Percentiles rank a stretch among this genome's conserved stretches.
Evolutionary conservation across 306 rosid genomes (phyloP).

Genomic region (Alnus rubra): DNA sequence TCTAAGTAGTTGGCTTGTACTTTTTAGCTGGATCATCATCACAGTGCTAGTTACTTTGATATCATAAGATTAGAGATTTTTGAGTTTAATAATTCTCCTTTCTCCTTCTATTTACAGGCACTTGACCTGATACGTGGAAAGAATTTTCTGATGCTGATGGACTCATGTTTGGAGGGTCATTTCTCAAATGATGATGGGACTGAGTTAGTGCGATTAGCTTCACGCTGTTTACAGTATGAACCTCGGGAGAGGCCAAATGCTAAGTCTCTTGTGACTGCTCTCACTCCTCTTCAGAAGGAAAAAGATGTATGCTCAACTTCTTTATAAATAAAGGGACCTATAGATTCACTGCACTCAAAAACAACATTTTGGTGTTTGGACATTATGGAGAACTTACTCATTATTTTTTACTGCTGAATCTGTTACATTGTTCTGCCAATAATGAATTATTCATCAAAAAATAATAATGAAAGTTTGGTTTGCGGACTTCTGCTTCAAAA

Average conservation of each 20-base stretch:
- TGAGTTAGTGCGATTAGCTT: conserved; percentile 78
- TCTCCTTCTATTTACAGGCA: conserved; percentile 53
- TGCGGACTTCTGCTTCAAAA: conserved; percentile 28
- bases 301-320: conserved; percentile 51
- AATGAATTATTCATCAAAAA: background rate
- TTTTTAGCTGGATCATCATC: background rate
- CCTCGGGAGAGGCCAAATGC: conserved; percentile 90
- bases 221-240: conserved; percentile 83
- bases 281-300: conserved; percentile 84
- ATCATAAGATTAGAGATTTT: conserved; percentile 1
- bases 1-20: conserved; percentile 1
- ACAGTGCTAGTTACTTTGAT: background rate
- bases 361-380: background rate
- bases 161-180: conserved; percentile 85
- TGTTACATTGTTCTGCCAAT: conserved; percentile 1
- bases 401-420: conserved; percentile 7
- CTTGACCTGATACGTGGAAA: conserved; percentile 80
- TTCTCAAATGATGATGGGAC: conserved; percentile 88
- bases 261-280: conserved; percentile 75
- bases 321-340: background rate
- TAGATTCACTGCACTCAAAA: background rate
- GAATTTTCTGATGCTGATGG: conserved; percentile 70
- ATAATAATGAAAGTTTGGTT: conserved; percentile 23
- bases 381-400: background rate
- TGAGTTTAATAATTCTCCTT: conserved; percentile 1